Percentiles rank a stretch among this genome's conserved stretches.
phyloP scores from a whole-genome alignment of 2,329 filamentous ascomycete genomes.

The Cryphonectria parasitica region DNA sequence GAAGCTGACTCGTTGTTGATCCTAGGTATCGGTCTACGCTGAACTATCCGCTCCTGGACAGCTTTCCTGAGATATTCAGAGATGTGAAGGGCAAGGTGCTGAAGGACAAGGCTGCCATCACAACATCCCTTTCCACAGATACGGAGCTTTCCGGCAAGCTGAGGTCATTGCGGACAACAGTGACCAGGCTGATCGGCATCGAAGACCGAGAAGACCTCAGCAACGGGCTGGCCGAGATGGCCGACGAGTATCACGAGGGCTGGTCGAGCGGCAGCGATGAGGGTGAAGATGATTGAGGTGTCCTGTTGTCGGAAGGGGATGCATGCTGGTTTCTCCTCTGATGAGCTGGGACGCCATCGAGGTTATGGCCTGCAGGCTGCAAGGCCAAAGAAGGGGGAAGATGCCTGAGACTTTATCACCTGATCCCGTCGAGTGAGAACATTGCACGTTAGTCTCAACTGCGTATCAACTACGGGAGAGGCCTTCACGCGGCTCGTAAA shows the following conservation, averaged over 20 bases:
- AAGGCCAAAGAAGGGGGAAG: background rate
- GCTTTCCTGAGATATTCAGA: conserved; percentile 77
- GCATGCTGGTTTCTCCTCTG: background rate
- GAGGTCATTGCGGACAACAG: conserved; percentile 66
- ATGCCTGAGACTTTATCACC: background rate
- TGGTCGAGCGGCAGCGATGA: conserved; percentile 80
- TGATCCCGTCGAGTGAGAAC: background rate
- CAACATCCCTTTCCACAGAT: conserved; percentile 72
- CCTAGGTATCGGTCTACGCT: conserved; percentile 54
- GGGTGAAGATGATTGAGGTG: conserved; percentile 60
- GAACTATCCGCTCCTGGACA: conserved; percentile 78
- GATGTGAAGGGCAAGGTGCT: conserved; percentile 43
- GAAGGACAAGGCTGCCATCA: conserved; percentile 50
- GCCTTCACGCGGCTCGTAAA: background rate
- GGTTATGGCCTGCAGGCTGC: background rate
- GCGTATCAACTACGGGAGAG: background rate
- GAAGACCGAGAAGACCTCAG: conserved; percentile 85
- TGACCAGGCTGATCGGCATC: conserved; percentile 64
- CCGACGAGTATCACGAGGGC: conserved; percentile 86
- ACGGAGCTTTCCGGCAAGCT: conserved; percentile 72
- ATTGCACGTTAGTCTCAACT: background rate
- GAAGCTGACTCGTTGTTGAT: background rate
- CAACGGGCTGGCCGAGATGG: conserved; percentile 80
- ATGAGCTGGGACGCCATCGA: background rate
- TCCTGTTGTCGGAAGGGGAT: background rate